Evolutionary conservation across 805 yeast genomes (phyloP), one percentile per base, ranked within the genome.

Genomic region (Martiniozyma abietophila): DNA sequence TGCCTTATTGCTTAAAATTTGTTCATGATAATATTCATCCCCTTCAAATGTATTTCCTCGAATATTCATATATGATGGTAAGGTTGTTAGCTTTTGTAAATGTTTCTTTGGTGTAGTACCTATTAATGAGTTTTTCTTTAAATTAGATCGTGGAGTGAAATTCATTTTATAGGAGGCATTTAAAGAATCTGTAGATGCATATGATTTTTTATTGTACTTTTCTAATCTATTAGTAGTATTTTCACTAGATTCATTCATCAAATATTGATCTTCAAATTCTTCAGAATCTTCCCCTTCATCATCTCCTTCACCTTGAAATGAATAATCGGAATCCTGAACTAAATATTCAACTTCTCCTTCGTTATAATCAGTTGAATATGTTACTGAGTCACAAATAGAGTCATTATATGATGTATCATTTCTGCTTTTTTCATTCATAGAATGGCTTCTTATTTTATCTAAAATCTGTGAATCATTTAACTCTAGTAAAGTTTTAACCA

Each of bases 101-200:
- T 49, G 54, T 18, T 44, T 47, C 18, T 35, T 42, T 10, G 56
- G 54, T 3, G 53, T 43, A n/a, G 45, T 36, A 25, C 45, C 45
- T 36, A 51, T 45, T n/a, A 44, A 33, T 37, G 47, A 51, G 17
- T 49, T 38, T 29, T 45, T 49, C 23, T 49, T 50, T 26, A 49
- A 36, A 25, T 40, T 48, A 16, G 55, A 35, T 16, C 11, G 44
- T 5, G 56, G 56, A 8, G 48, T 43, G 20, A 50, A 38, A 31
- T 48, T 48, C 44, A 55, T 48, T 16, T 51, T 46, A 32, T 49
- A 55, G 4, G 58, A 49, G 5, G 46, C 56, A 35, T 55, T 50
- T 24, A 52, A 27, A 12, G 59, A 54, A 27, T 42, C 46, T 6
- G 39, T 37, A 6, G 46, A 42, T 9, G 43, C 12, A 23, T 27